These are phyloP conservation scores for Penicillium robsamsonii DNA, from an alignment of 495 filamentous ascomycete species.

Conservation along the genomic window DNA sequence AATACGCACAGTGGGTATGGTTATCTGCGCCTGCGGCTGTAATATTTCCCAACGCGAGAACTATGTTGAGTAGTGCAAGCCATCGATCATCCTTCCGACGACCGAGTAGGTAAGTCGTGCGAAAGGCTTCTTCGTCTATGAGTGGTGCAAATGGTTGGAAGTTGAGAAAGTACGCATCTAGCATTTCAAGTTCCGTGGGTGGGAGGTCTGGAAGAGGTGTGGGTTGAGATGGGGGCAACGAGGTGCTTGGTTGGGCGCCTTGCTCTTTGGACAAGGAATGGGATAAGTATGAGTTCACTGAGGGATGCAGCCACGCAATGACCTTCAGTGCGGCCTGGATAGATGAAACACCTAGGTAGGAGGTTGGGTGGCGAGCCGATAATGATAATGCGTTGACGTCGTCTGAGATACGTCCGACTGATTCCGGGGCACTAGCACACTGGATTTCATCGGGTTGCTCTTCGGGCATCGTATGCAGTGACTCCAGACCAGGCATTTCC, in stretches of 20 bases:
- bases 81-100: constrained; percentile 60
- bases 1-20: constrained; percentile 67
- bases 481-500: constrained; percentile 17
- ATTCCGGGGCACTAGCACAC: constrained; percentile 7
- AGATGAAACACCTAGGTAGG: constrained; percentile 69
- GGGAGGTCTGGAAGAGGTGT: not conserved
- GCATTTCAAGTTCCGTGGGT: constrained; percentile 34
- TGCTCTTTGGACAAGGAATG: not conserved
- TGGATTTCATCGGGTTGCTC: constrained; percentile 12
- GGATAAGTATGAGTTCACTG: constrained; percentile 41
- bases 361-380: constrained; percentile 48
- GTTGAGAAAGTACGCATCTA: constrained; percentile 69
- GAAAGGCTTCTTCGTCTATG: constrained; percentile 67
- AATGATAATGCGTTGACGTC: constrained; percentile 70
- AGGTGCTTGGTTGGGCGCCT: not conserved
- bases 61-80: constrained; percentile 70
- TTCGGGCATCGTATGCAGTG: constrained; percentile 21
- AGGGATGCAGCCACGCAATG: constrained; percentile 43
- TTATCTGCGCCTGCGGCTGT: constrained; percentile 66
- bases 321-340: constrained; percentile 50
- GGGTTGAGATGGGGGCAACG: not conserved
- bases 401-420: constrained; percentile 41
- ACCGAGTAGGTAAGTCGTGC: constrained; percentile 49
- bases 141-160: constrained; percentile 68
- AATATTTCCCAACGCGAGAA: constrained; percentile 70